phyloP scores from a whole-genome alignment of 2,329 filamentous ascomycete genomes.

The Sphaerulina vaccinii region DNA sequence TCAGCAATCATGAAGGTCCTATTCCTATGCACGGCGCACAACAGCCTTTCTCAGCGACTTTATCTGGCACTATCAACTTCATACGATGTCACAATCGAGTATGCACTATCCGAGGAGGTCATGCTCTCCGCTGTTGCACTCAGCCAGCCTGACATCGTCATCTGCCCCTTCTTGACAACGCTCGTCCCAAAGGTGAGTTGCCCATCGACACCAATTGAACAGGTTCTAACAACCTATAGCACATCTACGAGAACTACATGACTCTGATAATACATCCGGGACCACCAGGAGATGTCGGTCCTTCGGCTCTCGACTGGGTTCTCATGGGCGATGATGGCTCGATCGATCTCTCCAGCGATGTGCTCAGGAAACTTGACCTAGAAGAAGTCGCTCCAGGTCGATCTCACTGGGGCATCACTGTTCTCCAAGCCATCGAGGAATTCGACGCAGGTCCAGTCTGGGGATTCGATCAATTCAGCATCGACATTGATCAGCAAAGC shows the following conservation, averaged over 20 bases:
- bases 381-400: conserved; percentile 36
- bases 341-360: conserved; percentile 32
- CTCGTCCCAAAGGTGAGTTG: conserved; percentile 36
- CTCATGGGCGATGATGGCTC: conserved; percentile 46
- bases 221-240: background rate
- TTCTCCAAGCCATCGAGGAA: conserved; percentile 42
- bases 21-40: conserved; percentile 49
- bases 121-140: conserved; percentile 44
- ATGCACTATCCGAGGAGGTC: conserved; percentile 34
- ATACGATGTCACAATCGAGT: conserved; percentile 45
- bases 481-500: conserved; percentile 43
- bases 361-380: conserved; percentile 33
- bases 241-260: conserved; percentile 40
- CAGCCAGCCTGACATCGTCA: conserved; percentile 42
- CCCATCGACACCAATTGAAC: background rate
- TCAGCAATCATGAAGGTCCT: conserved; percentile 40
- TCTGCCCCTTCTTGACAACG: conserved; percentile 46
- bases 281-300: conserved; percentile 45
- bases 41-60: conserved; percentile 45
- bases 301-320: conserved; percentile 46
- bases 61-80: conserved; percentile 39
- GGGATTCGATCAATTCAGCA: conserved; percentile 46
- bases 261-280: conserved; percentile 46
- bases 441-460: conserved; percentile 48
- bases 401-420: conserved; percentile 45